These are phyloP conservation scores for Tuber aestivum DNA, from an alignment of 495 filamentous ascomycete genomes.

Conservation along the genomic window DNA sequence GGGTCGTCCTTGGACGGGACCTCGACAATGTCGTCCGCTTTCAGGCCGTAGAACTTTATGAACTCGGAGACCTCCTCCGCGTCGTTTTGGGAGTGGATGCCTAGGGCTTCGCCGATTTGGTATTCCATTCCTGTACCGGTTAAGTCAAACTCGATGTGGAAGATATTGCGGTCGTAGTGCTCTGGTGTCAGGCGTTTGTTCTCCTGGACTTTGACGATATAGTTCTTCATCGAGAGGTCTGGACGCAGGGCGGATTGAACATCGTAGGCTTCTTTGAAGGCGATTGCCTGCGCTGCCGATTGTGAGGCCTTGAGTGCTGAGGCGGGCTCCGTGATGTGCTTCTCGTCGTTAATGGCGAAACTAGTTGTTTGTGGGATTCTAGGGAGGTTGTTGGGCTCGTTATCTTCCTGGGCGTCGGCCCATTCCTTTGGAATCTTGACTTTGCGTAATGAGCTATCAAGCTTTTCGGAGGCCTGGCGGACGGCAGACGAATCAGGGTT, in stretches of 20 bases:
- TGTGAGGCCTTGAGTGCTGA: constrained; percentile 66
- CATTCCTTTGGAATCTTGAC: constrained; percentile 73
- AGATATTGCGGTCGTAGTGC: constrained; percentile 96
- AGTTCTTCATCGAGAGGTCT: constrained; percentile 78
- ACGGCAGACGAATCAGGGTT: constrained; percentile 44
- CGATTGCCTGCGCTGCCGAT: constrained; percentile 74
- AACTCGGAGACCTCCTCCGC: constrained; percentile 69
- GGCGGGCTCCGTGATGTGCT: constrained; percentile 59
- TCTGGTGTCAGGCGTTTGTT: constrained; percentile 83
- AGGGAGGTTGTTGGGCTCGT: constrained; percentile 50
- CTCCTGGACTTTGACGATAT: constrained; percentile 83
- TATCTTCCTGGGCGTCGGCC: constrained; percentile 60
- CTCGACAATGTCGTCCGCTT: constrained; percentile 76
- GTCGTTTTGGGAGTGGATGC: constrained; percentile 93
- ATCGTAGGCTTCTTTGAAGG: constrained; percentile 90
- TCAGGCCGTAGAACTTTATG: constrained; percentile 79
- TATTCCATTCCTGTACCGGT: constrained; percentile 85
- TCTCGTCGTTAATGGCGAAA: constrained; percentile 75
- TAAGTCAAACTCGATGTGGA: constrained; percentile 98
- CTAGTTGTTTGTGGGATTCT: constrained; percentile 64
- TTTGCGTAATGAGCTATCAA: constrained; percentile 63
- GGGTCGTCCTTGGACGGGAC: constrained; percentile 81
- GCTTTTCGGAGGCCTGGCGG: constrained; percentile 56
- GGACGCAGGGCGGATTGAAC: constrained; percentile 70
- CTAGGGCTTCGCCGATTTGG: constrained; percentile 96